phyloP scores from a whole-genome alignment of 2,329 filamentous ascomycete species.

The Sphaerulina populicola region DNA sequence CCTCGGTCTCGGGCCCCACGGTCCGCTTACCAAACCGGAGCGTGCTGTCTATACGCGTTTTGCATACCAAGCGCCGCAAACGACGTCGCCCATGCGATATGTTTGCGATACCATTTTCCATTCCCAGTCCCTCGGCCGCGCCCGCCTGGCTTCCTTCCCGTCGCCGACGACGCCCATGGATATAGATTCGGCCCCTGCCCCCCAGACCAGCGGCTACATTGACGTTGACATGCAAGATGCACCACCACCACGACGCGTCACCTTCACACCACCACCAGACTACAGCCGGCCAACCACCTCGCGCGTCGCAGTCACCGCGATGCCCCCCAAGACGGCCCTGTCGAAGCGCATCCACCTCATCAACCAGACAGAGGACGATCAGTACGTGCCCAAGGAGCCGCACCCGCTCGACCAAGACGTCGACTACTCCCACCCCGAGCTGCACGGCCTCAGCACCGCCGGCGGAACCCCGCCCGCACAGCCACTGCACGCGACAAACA shows the following conservation, averaged over 20 bases:
- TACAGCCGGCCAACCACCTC: slow-evolving; percentile 3
- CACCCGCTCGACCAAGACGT: slow-evolving; percentile 6
- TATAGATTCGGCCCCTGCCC: background rate
- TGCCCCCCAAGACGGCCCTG: slow-evolving; percentile 2
- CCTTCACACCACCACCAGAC: slow-evolving; percentile 5
- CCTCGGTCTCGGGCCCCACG: background rate
- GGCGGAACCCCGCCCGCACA: slow-evolving; percentile 1
- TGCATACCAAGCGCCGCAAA: background rate
- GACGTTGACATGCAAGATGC: slow-evolving; percentile 7
- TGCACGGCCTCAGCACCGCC: background rate
- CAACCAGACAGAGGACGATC: slow-evolving; percentile 2
- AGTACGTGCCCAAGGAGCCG: slow-evolving; percentile 6
- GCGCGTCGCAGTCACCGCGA: background rate
- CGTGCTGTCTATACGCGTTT: background rate
- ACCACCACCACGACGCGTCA: slow-evolving; percentile 1
- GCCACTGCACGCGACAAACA: slow-evolving; percentile 1
- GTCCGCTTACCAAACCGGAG: background rate
- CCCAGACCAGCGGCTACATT: background rate
- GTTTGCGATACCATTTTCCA: slow-evolving; percentile 1
- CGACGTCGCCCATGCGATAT: slow-evolving; percentile 2
- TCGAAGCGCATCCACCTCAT: slow-evolving; percentile 9
- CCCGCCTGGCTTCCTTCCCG: background rate
- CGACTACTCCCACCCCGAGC: slow-evolving; percentile 4
- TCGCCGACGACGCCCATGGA: slow-evolving; percentile 1
- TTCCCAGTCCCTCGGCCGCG: background rate